Conservation (phyloP, 2,329 filamentous ascomycete genomes). For the Diaporthe velutina region DNA sequence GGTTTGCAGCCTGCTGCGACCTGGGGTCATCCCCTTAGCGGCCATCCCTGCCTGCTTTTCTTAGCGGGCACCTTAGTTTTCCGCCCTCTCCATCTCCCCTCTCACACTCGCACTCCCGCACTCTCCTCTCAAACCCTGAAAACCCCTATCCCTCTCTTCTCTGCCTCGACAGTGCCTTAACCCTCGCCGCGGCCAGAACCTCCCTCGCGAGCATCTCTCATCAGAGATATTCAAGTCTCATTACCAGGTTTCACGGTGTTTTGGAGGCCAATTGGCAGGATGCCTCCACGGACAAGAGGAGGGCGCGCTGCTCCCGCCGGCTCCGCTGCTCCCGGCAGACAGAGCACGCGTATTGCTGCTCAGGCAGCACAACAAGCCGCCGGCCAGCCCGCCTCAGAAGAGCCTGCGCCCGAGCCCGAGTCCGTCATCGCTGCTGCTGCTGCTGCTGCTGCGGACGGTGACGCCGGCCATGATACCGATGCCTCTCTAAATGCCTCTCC, state of each 20-base stretch:
- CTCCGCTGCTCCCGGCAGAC: slow-evolving; percentile 30
- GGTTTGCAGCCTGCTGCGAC: neutral
- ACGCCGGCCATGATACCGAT: slow-evolving; percentile 13
- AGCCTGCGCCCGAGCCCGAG: neutral
- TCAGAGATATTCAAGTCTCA: slow-evolving; percentile 7
- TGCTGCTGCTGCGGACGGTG: slow-evolving; percentile 19
- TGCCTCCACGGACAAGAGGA: slow-evolving; percentile 34
- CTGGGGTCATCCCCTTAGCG: neutral
- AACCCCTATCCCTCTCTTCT: slow-evolving; percentile 25
- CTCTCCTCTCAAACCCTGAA: slow-evolving; percentile 23
- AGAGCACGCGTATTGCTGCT: slow-evolving; percentile 38
- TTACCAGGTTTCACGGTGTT: slow-evolving; percentile 1
- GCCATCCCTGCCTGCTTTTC: neutral
- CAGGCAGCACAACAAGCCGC: slow-evolving; percentile 34
- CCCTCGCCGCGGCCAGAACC: slow-evolving; percentile 10
- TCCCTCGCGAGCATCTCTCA: slow-evolving; percentile 8
- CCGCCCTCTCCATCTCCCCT: neutral
- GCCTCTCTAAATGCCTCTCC: slow-evolving; percentile 42
- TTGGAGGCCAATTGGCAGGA: slow-evolving; percentile 9
- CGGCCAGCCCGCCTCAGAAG: slow-evolving; percentile 32
- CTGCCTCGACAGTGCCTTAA: slow-evolving; percentile 4
- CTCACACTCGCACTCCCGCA: slow-evolving; percentile 2
- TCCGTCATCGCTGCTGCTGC: slow-evolving; percentile 31
- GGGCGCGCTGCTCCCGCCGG: slow-evolving; percentile 28
- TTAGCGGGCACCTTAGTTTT: neutral